Percentiles rank a stretch among this genome's conserved stretches.
phyloP scores from a whole-genome alignment of 1,139 yeast species.

The Nakaseomyces kungkrabaensis region DNA sequence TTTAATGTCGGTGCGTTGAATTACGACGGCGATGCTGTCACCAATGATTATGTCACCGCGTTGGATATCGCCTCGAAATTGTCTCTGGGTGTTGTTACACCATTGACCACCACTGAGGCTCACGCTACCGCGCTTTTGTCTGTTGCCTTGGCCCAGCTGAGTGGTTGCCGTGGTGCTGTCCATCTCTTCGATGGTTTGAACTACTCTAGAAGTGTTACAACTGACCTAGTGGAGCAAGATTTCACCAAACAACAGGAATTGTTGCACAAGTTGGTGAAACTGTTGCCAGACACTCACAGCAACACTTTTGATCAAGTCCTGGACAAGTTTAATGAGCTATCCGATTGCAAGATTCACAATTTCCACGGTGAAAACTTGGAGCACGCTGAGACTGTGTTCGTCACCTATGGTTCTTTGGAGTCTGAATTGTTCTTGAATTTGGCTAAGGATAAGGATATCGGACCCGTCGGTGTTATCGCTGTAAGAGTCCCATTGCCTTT shows the following conservation, averaged over 20 bases:
- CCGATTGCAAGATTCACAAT: slow-evolving; percentile 30
- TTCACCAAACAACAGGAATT: slow-evolving; percentile 28
- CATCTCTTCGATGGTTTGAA: slow-evolving; percentile 54
- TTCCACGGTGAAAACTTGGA: slow-evolving; percentile 30
- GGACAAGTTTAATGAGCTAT: slow-evolving; percentile 52
- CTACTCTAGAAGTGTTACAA: slow-evolving; percentile 47
- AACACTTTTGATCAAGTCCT: slow-evolving; percentile 45
- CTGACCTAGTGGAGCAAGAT: slow-evolving; percentile 28
- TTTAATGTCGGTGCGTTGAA: slow-evolving; percentile 69
- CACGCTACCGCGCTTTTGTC: slow-evolving; percentile 63
- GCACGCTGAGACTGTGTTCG: slow-evolving; percentile 69
- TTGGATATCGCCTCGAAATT: slow-evolving; percentile 54
- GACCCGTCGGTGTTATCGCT: slow-evolving; percentile 53
- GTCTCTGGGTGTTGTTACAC: slow-evolving; percentile 64
- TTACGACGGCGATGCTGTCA: slow-evolving; percentile 47
- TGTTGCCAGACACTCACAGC: slow-evolving; percentile 38
- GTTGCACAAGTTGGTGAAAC: slow-evolving; percentile 13
- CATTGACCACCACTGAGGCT: slow-evolving; percentile 51
- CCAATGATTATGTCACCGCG: slow-evolving; percentile 59
- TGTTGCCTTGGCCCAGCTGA: slow-evolving; percentile 50
- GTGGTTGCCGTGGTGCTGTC: slow-evolving; percentile 25
- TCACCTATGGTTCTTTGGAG: slow-evolving; percentile 67
- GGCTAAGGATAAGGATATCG: slow-evolving; percentile 33
- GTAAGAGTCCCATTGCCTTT: slow-evolving; percentile 77
- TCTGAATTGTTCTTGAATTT: slow-evolving; percentile 40